Evolutionary conservation across 306 rosid genomes (phyloP).

Genomic region (Prunus salicina): DNA sequence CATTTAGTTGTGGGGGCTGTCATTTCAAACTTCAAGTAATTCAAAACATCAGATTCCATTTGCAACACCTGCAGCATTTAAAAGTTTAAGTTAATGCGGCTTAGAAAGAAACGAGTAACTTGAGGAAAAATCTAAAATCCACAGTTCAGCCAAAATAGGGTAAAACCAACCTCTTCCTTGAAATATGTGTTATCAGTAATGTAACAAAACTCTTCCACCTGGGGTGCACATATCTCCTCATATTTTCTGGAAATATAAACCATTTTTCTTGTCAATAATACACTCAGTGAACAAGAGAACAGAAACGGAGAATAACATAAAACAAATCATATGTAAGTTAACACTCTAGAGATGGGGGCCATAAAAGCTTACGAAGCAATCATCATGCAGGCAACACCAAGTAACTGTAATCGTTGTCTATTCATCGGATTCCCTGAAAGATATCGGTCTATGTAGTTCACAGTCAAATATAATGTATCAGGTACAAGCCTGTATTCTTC

Average conservation of each 20-base stretch:
- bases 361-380: constrained; percentile 83
- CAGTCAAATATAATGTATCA: constrained; percentile 87
- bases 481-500: constrained; percentile 97
- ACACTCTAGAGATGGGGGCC: neutral
- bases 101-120: neutral
- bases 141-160: constrained; percentile 1
- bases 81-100: constrained; percentile 5
- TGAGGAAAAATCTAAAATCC: neutral
- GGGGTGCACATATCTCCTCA: constrained; percentile 99
- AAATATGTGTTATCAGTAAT: constrained; percentile 93
- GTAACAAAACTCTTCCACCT: constrained; percentile 95
- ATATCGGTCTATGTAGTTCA: constrained; percentile 89
- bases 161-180: constrained; percentile 75
- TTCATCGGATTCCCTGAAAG: constrained; percentile 89
- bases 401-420: constrained; percentile 79
- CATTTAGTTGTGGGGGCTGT: constrained; percentile 94
- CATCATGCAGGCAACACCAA: constrained; percentile 99
- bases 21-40: constrained; percentile 93
- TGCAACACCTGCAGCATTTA: constrained; percentile 63
- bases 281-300: neutral
- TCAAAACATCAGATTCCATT: constrained; percentile 89
- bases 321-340: neutral
- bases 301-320: neutral
- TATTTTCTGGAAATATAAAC: constrained; percentile 57
- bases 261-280: constrained; percentile 9